These are phyloP conservation scores for Scheffersomyces spartinae DNA, from an alignment of 805 yeast genomes.

Conservation along the genomic window DNA sequence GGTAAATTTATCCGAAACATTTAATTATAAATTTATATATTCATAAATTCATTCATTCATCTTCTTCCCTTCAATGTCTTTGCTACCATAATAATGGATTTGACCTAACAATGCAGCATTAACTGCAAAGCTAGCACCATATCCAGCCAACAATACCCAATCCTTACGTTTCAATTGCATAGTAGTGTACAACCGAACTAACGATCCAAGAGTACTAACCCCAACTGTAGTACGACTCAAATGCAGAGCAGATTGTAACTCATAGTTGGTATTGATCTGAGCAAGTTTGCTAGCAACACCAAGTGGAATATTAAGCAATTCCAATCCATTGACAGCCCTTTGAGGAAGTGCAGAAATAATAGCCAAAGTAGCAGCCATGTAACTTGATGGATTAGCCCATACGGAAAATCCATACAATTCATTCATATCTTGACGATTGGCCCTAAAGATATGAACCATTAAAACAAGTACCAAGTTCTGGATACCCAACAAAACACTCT, in stretches of 20 bases:
- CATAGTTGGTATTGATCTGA: constrained; percentile 23
- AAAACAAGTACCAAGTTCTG: constrained; percentile 27
- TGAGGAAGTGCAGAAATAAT: constrained; percentile 18
- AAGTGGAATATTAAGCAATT: constrained; percentile 27
- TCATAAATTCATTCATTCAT: too few relatives aligned
- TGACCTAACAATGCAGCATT: constrained; percentile 27
- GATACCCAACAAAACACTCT: constrained; percentile 23
- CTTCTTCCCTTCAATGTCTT: constrained; percentile 1
- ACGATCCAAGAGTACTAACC: constrained; percentile 29
- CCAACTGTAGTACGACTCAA: constrained; percentile 26
- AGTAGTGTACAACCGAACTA: constrained; percentile 29
- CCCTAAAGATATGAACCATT: constrained; percentile 21
- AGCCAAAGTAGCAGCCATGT: too few relatives aligned
- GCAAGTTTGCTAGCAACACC: constrained; percentile 26
- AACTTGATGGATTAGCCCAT: too few relatives aligned
- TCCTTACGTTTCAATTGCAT: constrained; percentile 20
- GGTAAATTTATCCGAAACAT: too few relatives aligned
- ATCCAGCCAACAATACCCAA: constrained; percentile 26
- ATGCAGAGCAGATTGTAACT: constrained; percentile 23
- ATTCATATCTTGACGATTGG: constrained; percentile 9
- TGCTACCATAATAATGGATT: constrained; percentile 12
- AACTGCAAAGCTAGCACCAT: constrained; percentile 20
- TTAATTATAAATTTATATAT: too few relatives aligned
- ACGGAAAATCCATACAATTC: too few relatives aligned
- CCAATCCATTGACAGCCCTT: constrained; percentile 15